Evolutionary conservation across 768 basidiomycete species (phyloP).

Genomic region (Suillus occidentalis): DNA sequence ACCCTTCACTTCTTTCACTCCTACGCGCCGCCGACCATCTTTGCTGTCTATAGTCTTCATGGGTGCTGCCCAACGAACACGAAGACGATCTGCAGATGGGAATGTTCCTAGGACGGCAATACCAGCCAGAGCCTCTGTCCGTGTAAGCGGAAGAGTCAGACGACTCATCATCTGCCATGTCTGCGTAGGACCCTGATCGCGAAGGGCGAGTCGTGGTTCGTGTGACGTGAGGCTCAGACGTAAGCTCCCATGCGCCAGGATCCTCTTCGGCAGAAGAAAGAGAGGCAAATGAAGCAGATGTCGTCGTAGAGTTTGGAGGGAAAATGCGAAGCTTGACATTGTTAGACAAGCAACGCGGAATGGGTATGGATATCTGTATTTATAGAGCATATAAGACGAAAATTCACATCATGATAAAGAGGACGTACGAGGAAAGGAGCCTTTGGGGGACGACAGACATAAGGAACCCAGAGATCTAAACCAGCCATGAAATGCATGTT

Average conservation of each 20-base stretch:
- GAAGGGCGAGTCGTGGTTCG: slow-evolving; percentile 50
- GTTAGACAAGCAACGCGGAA: slow-evolving; percentile 77
- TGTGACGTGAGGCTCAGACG: slow-evolving; percentile 74
- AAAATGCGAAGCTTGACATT: slow-evolving; percentile 73
- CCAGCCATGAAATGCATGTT: slow-evolving; percentile 78
- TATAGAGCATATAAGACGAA: not conserved
- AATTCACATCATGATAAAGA: slow-evolving; percentile 9
- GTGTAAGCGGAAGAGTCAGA: slow-evolving; percentile 62
- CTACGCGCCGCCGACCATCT: slow-evolving; percentile 66
- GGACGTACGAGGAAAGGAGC: slow-evolving; percentile 69
- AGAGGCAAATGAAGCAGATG: slow-evolving; percentile 66
- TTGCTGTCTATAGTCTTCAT: slow-evolving; percentile 43
- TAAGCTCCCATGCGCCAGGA: slow-evolving; percentile 67
- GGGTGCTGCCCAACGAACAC: slow-evolving; percentile 77
- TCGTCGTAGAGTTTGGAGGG: slow-evolving; percentile 51
- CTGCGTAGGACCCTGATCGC: slow-evolving; percentile 59
- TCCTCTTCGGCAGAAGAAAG: slow-evolving; percentile 78
- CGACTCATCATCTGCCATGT: slow-evolving; percentile 82
- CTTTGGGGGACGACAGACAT: slow-evolving; percentile 61
- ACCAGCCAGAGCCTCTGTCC: slow-evolving; percentile 54
- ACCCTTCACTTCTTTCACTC: slow-evolving; percentile 65
- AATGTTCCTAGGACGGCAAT: slow-evolving; percentile 77
- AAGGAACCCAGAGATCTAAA: slow-evolving; percentile 75
- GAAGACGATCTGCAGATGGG: slow-evolving; percentile 72
- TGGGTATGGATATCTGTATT: slow-evolving; percentile 69